phyloP scores from a whole-genome alignment of 2,329 filamentous ascomycete species.

The Botrytis sinoallii region DNA sequence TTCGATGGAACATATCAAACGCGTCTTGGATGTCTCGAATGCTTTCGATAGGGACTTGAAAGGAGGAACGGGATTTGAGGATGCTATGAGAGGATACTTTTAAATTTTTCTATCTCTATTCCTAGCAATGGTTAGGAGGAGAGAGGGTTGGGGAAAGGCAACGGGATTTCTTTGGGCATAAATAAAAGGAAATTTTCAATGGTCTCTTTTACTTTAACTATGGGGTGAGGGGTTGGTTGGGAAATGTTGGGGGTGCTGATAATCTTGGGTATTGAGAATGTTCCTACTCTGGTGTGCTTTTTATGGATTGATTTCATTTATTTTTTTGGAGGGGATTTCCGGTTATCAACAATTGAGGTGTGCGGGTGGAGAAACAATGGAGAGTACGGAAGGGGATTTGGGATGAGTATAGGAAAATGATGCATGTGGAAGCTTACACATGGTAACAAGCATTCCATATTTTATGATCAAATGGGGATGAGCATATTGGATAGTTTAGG shows the following conservation, averaged over 20 bases:
- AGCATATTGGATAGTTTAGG: neutral
- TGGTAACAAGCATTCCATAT: neutral
- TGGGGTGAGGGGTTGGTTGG: neutral
- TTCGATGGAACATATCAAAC: conserved; percentile 74
- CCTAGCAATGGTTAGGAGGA: neutral
- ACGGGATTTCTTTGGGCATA: neutral
- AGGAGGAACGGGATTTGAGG: conserved; percentile 74
- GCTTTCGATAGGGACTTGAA: conserved; percentile 81
- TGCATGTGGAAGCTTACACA: neutral
- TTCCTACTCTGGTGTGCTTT: neutral
- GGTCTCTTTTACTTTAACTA: neutral
- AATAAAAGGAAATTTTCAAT: neutral
- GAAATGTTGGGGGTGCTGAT: too few species aligned
- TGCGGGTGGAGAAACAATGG: neutral
- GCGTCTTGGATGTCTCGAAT: conserved; percentile 80
- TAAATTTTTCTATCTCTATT: conserved; percentile 21
- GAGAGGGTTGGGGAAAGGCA: too few species aligned
- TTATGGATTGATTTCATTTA: neutral
- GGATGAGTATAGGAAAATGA: neutral
- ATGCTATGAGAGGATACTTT: conserved; percentile 79
- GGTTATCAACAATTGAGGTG: neutral
- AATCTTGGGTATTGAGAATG: neutral
- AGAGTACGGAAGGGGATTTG: too few species aligned
- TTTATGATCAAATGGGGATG: neutral
- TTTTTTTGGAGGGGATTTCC: neutral